A percentile compares a stretch with the other conserved stretches of the same genome.
These are phyloP conservation scores for Ceratobasidium sp. DNA, from an alignment of 1,284 basidiomycete species.

Conservation along the genomic window DNA sequence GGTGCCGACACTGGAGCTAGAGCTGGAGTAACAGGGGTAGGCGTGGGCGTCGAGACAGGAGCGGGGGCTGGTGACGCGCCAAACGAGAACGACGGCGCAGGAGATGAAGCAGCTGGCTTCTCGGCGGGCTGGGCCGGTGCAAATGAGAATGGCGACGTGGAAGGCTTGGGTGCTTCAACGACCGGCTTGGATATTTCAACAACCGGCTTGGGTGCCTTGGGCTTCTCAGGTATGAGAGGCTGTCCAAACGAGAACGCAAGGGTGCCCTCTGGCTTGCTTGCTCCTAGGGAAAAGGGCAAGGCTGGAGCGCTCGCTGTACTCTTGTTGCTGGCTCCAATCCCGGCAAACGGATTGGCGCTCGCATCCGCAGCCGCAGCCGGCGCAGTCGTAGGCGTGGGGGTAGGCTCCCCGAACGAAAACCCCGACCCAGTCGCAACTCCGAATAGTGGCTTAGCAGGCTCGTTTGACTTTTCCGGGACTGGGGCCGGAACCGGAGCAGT, in stretches of 20 bases:
- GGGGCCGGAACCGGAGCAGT: slow-evolving; percentile 3
- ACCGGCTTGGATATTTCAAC: slow-evolving; percentile 48
- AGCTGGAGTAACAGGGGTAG: slow-evolving; percentile 56
- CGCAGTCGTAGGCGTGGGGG: not conserved
- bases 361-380: not conserved
- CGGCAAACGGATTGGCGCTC: too few species aligned
- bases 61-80: slow-evolving; percentile 52
- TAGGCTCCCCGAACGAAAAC: not conserved
- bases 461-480: not conserved
- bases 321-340: slow-evolving; percentile 13
- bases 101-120: slow-evolving; percentile 1
- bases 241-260: slow-evolving; percentile 49
- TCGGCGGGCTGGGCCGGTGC: slow-evolving; percentile 44
- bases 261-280: slow-evolving; percentile 14
- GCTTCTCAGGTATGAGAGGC: slow-evolving; percentile 24
- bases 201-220: slow-evolving; percentile 6
- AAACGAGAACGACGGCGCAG: slow-evolving; percentile 22
- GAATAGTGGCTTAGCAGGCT: slow-evolving; percentile 1
- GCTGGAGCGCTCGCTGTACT: slow-evolving; percentile 4
- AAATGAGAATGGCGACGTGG: slow-evolving; percentile 55
- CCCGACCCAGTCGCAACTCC: not conserved
- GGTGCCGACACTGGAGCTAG: slow-evolving; percentile 50
- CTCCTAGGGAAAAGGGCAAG: slow-evolving; percentile 13
- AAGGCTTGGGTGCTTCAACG: slow-evolving; percentile 47
- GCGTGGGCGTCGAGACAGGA: slow-evolving; percentile 51